These are phyloP conservation scores for Tulasnella calospora DNA, from an alignment of 768 basidiomycete genomes.

Conservation along the genomic window DNA sequence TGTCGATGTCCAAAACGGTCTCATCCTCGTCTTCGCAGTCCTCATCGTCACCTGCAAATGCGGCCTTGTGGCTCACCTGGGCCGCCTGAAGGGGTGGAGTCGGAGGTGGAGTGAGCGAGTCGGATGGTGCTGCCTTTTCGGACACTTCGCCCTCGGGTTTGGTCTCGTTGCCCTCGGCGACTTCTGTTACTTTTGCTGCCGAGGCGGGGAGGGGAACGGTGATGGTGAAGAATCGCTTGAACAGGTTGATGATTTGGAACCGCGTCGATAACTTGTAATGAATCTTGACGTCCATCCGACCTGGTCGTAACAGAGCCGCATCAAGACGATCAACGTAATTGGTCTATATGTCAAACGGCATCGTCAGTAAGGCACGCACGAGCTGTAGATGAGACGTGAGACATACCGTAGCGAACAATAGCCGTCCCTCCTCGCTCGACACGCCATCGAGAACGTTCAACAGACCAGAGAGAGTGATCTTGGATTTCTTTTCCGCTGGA, in stretches of 20 bases:
- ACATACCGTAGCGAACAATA: slow-evolving; percentile 56
- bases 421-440: slow-evolving; percentile 54
- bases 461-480: slow-evolving; percentile 52
- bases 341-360: slow-evolving; percentile 37
- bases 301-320: slow-evolving; percentile 53
- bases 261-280: slow-evolving; percentile 48
- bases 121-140: background rate
- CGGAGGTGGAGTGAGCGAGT: background rate
- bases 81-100: slow-evolving; percentile 12
- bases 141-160: background rate
- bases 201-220: background rate
- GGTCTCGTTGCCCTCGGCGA: background rate
- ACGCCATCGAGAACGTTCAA: slow-evolving; percentile 59
- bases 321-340: slow-evolving; percentile 54
- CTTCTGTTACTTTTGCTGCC: background rate
- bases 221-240: slow-evolving; percentile 43
- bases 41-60: background rate
- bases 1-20: slow-evolving; percentile 16
- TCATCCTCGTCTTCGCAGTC: background rate
- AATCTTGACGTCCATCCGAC: slow-evolving; percentile 54
- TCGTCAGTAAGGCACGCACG: background rate
- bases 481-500: slow-evolving; percentile 32
- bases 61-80: background rate
- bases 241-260: slow-evolving; percentile 48
- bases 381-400: too few species aligned